These are phyloP conservation scores for Trypanosoma caninum DNA, from an alignment of 208 protist genomes.

Conservation along the genomic window DNA sequence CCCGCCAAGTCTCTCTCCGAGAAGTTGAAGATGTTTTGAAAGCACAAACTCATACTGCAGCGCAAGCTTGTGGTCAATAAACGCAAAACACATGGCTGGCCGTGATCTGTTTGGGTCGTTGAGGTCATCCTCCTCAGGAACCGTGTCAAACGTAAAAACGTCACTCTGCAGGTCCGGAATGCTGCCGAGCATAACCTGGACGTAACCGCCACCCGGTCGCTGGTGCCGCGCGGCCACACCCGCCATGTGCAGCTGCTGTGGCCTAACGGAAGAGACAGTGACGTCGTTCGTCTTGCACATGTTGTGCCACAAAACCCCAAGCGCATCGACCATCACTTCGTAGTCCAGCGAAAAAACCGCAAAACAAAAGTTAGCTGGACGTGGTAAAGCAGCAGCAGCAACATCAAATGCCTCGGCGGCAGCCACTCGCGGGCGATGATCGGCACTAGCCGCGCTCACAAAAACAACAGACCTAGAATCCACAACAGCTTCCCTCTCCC, in stretches of 20 bases:
- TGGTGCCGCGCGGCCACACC: constrained; percentile 77
- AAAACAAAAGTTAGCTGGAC: constrained; percentile 83
- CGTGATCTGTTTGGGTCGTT: constrained; percentile 29
- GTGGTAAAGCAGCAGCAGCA: constrained; percentile 68
- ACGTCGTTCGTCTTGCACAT: constrained; percentile 67
- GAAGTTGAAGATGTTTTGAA: constrained; percentile 44
- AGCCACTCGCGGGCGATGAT: constrained; percentile 77
- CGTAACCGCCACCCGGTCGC: constrained; percentile 74
- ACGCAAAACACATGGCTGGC: constrained; percentile 53
- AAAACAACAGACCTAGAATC: constrained; percentile 77
- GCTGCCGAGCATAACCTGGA: constrained; percentile 79
- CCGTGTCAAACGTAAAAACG: constrained; percentile 78
- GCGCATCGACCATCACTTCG: constrained; percentile 75
- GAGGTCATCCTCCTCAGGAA: constrained; percentile 64
- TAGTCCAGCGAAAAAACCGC: constrained; percentile 79
- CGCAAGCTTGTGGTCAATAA: constrained; percentile 61
- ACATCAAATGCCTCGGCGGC: constrained; percentile 86
- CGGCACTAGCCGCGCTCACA: constrained; percentile 60
- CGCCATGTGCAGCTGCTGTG: constrained; percentile 72
- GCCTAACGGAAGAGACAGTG: constrained; percentile 61
- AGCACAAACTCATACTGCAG: constrained; percentile 77
- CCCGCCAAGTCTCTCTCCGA: constrained; percentile 33
- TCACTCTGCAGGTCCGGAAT: constrained; percentile 75
- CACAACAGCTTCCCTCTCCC: constrained; percentile 46
- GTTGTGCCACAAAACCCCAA: constrained; percentile 85